Percentiles rank a stretch among this genome's conserved stretches.
phyloP scores from a whole-genome alignment of 768 basidiomycete species.

The Trametes punicea region DNA sequence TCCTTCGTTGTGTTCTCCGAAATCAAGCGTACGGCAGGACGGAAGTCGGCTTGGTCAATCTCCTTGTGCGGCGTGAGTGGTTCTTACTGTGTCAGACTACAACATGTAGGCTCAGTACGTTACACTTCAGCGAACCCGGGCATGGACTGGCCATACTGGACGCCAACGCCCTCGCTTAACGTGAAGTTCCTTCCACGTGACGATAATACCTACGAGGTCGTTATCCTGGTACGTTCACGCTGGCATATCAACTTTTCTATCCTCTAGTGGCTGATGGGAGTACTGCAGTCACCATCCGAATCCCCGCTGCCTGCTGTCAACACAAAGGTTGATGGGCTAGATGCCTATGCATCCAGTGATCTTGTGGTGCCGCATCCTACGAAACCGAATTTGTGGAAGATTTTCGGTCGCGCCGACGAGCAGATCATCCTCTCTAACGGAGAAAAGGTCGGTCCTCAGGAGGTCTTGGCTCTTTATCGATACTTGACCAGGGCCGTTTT shows the following conservation, averaged over 20 bases:
- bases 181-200: neutral
- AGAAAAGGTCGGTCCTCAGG: slow-evolving; percentile 35
- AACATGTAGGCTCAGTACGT: neutral
- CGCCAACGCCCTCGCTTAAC: neutral
- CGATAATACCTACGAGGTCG: slow-evolving; percentile 2
- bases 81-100: neutral
- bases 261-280: neutral
- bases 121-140: slow-evolving; percentile 5
- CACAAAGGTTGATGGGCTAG: slow-evolving; percentile 26
- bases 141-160: slow-evolving; percentile 15
- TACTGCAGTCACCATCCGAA: neutral
- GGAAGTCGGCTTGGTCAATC: slow-evolving; percentile 12
- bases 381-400: slow-evolving; percentile 35
- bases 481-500: no score
- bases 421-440: slow-evolving; percentile 44
- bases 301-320: slow-evolving; percentile 3
- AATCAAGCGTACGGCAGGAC: slow-evolving; percentile 1
- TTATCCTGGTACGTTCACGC: slow-evolving; percentile 6
- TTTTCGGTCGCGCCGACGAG: slow-evolving; percentile 45
- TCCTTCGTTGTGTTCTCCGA: neutral
- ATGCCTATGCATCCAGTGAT: slow-evolving; percentile 40
- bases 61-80: slow-evolving; percentile 1
- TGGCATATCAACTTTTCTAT: neutral
- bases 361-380: slow-evolving; percentile 41
- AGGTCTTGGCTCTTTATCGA: no score